These are phyloP conservation scores for Aspergillus cristatus DNA, from an alignment of 495 filamentous ascomycete genomes.

Conservation along the genomic window DNA sequence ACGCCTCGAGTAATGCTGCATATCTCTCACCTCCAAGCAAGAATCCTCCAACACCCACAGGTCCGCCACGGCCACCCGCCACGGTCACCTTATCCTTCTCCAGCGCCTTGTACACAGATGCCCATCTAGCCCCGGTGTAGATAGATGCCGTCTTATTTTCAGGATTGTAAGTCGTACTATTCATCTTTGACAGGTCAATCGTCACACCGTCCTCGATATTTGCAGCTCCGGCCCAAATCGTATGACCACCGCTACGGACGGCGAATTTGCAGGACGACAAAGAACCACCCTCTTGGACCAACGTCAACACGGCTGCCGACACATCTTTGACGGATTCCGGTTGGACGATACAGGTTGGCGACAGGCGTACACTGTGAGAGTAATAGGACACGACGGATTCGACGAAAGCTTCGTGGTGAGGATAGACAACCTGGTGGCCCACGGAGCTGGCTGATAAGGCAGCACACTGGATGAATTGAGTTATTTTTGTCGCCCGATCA, in stretches of 20 bases:
- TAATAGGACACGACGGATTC: conserved; percentile 19
- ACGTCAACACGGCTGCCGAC: conserved; percentile 18
- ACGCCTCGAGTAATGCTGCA: background rate
- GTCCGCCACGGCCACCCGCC: conserved; percentile 20
- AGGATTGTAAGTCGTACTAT: conserved; percentile 27
- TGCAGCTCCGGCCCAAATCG: conserved; percentile 20
- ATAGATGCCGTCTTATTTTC: conserved; percentile 27
- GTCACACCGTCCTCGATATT: conserved; percentile 39
- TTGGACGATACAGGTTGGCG: conserved; percentile 28
- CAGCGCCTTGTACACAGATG: conserved; percentile 32
- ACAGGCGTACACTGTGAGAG: conserved; percentile 21
- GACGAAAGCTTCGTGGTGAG: conserved; percentile 9
- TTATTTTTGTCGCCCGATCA: background rate
- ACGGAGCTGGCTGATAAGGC: background rate
- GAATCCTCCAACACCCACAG: conserved; percentile 25
- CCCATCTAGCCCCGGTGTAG: conserved; percentile 35
- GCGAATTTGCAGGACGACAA: conserved; percentile 33
- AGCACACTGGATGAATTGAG: background rate
- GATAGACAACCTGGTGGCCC: conserved; percentile 7
- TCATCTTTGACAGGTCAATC: conserved; percentile 42
- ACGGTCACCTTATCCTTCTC: conserved; percentile 18
- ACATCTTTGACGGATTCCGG: conserved; percentile 25
- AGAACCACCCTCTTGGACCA: conserved; percentile 9
- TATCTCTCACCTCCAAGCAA: conserved; percentile 26
- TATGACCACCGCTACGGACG: conserved; percentile 41